Conservation (phyloP, 805 yeast genomes). For the Isabelozyma pseudorhagii region DNA sequence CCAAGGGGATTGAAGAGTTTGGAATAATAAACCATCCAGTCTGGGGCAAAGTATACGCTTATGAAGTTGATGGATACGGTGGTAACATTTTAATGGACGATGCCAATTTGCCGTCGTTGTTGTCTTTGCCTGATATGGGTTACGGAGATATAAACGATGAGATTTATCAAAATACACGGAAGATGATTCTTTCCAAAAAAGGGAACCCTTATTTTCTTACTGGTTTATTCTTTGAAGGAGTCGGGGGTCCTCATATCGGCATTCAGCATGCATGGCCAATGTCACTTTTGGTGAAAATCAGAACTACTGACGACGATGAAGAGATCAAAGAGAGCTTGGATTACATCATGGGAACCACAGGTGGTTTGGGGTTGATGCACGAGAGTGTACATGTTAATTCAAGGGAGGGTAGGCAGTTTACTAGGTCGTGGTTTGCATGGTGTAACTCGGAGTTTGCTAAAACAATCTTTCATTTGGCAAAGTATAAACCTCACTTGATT, state of each 20-base stretch:
- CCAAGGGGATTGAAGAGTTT: constrained; percentile 54
- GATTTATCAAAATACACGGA: constrained; percentile 74
- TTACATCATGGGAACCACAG: constrained; percentile 59
- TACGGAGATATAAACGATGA: constrained; percentile 49
- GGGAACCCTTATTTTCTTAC: constrained; percentile 78
- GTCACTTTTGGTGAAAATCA: constrained; percentile 70
- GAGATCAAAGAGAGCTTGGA: constrained; percentile 56
- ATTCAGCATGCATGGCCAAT: constrained; percentile 85
- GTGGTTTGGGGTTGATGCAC: constrained; percentile 77
- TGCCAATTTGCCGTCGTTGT: constrained; percentile 81
- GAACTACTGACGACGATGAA: constrained; percentile 69
- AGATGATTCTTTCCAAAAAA: constrained; percentile 61
- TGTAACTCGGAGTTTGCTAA: constrained; percentile 89
- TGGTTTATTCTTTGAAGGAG: constrained; percentile 66
- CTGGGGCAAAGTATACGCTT: constrained; percentile 79
- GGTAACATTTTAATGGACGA: constrained; percentile 77
- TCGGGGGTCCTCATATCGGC: constrained; percentile 93
- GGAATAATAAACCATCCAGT: constrained; percentile 67
- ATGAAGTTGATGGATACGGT: constrained; percentile 87
- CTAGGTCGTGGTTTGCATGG: constrained; percentile 94
- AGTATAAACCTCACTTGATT: constrained; percentile 68
- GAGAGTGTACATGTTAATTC: constrained; percentile 71
- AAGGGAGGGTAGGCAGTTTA: constrained; percentile 45
- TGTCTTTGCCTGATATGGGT: constrained; percentile 80
- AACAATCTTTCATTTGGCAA: constrained; percentile 73